Conservation (phyloP, 306 rosid species). For the Acacia crassicarpa region DNA sequence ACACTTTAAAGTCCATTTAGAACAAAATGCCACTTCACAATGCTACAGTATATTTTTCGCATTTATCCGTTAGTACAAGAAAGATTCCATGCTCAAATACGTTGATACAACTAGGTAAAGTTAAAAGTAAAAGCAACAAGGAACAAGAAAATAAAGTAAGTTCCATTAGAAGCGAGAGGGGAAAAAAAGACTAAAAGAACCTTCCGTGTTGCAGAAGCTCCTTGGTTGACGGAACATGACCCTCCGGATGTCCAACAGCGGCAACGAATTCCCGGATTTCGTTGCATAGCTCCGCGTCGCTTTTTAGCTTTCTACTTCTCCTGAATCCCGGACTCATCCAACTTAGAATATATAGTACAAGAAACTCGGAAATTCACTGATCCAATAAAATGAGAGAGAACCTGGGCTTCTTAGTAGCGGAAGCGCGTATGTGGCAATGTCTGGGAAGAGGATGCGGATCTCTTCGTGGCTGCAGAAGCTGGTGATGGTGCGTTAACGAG, state of each 20-base stretch:
- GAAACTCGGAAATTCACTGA: not conserved
- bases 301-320: slow-evolving; percentile 58
- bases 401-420: slow-evolving; percentile 48
- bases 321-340: slow-evolving; percentile 35
- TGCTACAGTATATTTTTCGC: not conserved
- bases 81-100: not conserved
- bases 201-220: slow-evolving; percentile 81
- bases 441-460: slow-evolving; percentile 14
- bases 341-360: not conserved
- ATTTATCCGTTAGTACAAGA: not conserved
- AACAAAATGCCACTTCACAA: not conserved
- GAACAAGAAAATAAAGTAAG: not conserved
- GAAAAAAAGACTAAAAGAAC: slow-evolving; percentile 28
- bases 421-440: slow-evolving; percentile 35
- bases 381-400: not conserved
- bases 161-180: not conserved
- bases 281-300: slow-evolving; percentile 69
- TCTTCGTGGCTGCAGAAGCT: slow-evolving; percentile 26
- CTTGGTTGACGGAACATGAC: slow-evolving; percentile 72
- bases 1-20: not conserved
- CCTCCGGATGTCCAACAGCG: slow-evolving; percentile 63
- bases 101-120: not conserved
- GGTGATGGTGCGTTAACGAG: slow-evolving; percentile 32
- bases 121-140: not conserved
- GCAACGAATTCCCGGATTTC: slow-evolving; percentile 66